Evolutionary conservation across 164 flowering plant genomes (phyloP).

Genomic region (Houttuynia cordata): DNA sequence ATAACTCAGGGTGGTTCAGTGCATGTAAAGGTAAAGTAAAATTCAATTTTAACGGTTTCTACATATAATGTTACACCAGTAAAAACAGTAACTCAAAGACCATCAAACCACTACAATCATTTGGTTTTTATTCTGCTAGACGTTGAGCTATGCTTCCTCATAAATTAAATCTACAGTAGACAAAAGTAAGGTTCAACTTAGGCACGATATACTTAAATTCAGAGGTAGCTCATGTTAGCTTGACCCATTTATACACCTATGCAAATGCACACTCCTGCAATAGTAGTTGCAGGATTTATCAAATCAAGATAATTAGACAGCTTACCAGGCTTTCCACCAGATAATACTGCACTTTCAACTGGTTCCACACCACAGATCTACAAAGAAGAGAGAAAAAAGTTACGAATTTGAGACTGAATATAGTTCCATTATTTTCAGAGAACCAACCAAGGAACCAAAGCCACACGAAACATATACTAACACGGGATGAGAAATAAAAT

Average conservation of each 20-base stretch:
- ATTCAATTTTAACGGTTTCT: not conserved
- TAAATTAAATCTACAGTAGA: not conserved
- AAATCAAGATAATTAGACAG: not conserved
- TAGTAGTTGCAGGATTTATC: not conserved
- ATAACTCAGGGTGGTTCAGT: not conserved
- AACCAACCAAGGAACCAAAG: no score
- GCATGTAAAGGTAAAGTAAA: not conserved
- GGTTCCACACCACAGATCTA: constrained; percentile 80
- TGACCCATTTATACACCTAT: no score
- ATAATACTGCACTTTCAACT: constrained; percentile 60
- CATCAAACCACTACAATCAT: not conserved
- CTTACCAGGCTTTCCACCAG: constrained; percentile 88
- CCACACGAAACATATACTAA: not conserved
- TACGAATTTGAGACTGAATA: not conserved
- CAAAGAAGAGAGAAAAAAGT: constrained; percentile 3
- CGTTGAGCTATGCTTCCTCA: not conserved
- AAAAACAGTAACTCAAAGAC: no score
- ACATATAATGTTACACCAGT: not conserved
- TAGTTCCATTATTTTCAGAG: no score
- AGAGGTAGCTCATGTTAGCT: no score
- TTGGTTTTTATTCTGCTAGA: no score
- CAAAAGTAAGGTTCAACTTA: not conserved
- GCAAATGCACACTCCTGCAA: no score
- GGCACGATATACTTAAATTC: no score
- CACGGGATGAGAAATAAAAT: no score